Base-by-base conservation (phyloP, 2,329 filamentous ascomycete species). In the Metarhizium robertsii region DNA sequence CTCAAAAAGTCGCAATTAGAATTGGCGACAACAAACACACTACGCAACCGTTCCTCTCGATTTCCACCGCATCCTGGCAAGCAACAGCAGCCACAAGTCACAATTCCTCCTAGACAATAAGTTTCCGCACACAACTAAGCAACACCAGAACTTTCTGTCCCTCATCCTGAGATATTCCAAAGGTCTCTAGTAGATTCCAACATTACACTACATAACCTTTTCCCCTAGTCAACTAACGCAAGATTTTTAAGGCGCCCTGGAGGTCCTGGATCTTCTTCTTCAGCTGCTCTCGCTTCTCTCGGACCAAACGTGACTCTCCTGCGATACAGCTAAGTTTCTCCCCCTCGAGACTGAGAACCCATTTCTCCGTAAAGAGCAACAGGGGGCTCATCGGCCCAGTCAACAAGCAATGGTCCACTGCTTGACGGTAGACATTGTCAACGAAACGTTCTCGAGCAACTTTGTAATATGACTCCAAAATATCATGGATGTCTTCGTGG, bases 351-450 rank as follows among this genome's bases (percentile, higher is more conserved):
- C 20, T 18, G 2, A 54, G 43, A 29, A 57, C 55, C 53, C 52
- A 57, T 42, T 53, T 43, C 50, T 54, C 49, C 0, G 49, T 50
- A 4, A 57, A 57, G 1, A 57, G 34, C 10, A 20, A 13, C 11
- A 57, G 49, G 2, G 55, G 55, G 30, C 49, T 57, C 49, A 7
- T 40, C 1, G 52, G 52, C 3, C 55, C 55, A 13, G 34, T 52
- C 36, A 57, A 18, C 20, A 57, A 30, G 36, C 50, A 57, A 29
- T 57, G 25, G n/a, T 53, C 34, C 13, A 57, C 18, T 3, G 53
- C 80, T 59, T 87, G 84, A 58, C 78, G 76, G 61, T 75, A 83
- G 2, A 90, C 66, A 3, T 73, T 77, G 60, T 89, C 85, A 2
- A 86, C 75, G 56, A 89, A 86, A 0, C 83, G 77, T 61, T 80